These are phyloP conservation scores for Suillus weaverae DNA, from an alignment of 768 basidiomycete species.

Conservation along the genomic window DNA sequence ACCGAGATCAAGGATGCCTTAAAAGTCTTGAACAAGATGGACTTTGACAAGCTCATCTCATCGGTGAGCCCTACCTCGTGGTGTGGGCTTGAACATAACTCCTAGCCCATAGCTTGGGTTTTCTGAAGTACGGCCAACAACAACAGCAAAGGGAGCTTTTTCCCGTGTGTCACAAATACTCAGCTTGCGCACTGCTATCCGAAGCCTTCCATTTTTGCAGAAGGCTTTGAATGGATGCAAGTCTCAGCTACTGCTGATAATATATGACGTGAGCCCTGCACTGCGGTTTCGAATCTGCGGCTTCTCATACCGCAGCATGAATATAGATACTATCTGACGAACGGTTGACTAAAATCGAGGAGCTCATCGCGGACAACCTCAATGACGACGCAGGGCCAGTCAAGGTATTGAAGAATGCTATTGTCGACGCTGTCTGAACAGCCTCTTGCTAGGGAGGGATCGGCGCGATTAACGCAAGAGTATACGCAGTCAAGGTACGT, in stretches of 20 bases:
- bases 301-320: not conserved
- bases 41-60: constrained; percentile 85
- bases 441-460: constrained; percentile 57
- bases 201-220: constrained; percentile 60
- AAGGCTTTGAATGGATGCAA: constrained; percentile 58
- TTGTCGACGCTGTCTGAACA: not conserved
- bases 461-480: constrained; percentile 71
- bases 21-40: constrained; percentile 72
- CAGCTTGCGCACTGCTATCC: constrained; percentile 70
- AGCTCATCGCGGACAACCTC: constrained; percentile 57
- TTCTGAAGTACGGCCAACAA: constrained; percentile 55
- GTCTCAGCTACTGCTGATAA: constrained; percentile 60
- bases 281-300: not conserved
- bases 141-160: constrained; percentile 62
- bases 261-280: constrained; percentile 51
- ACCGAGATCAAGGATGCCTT: constrained; percentile 67
- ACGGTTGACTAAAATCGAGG: constrained; percentile 62
- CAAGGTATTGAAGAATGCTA: constrained; percentile 46
- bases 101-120: constrained; percentile 55
- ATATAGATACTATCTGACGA: constrained; percentile 73
- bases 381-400: constrained; percentile 67
- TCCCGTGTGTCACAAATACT: constrained; percentile 78
- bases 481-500: constrained; percentile 82
- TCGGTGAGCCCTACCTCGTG: constrained; percentile 41
- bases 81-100: not conserved